Evolutionary conservation across 2,329 filamentous ascomycete species (phyloP).

Genomic region (Hysterium pulicare): DNA sequence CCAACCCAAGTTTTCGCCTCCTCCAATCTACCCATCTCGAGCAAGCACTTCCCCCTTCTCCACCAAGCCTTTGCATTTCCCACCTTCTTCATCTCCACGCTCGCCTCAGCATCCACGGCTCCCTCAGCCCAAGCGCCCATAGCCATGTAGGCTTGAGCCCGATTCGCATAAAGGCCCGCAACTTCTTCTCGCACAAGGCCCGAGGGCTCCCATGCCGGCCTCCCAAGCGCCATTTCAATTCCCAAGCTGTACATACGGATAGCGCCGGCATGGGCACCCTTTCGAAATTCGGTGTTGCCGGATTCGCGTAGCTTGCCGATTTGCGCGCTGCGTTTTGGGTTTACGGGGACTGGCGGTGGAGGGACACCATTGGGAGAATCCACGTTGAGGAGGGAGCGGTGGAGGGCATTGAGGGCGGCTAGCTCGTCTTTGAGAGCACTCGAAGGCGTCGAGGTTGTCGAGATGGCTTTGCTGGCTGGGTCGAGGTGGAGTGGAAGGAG

Average conservation of each 20-base stretch:
- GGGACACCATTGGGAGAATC: conserved; percentile 64
- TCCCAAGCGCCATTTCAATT: conserved; percentile 78
- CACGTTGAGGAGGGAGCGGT: conserved; percentile 68
- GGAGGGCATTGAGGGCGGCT: conserved; percentile 70
- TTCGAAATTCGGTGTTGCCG: conserved; percentile 80
- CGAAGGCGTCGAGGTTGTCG: conserved; percentile 39
- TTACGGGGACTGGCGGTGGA: conserved; percentile 83
- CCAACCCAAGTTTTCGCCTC: conserved; percentile 80
- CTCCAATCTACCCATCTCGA: conserved; percentile 84
- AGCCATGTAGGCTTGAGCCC: conserved; percentile 87
- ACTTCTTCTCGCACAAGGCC: conserved; percentile 83
- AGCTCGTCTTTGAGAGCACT: conserved; percentile 50
- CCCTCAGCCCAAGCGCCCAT: conserved; percentile 79
- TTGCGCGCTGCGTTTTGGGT: conserved; percentile 84
- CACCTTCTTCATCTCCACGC: conserved; percentile 79
- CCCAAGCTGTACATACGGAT: conserved; percentile 80
- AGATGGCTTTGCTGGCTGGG: conserved; percentile 74
- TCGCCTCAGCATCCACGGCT: conserved; percentile 80
- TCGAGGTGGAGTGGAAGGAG: conserved; percentile 79
- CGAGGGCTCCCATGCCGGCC: conserved; percentile 85
- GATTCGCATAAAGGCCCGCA: conserved; percentile 74
- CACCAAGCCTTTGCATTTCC: conserved; percentile 96
- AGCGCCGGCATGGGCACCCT: conserved; percentile 70
- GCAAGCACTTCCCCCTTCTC: conserved; percentile 76
- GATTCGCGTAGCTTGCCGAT: conserved; percentile 88